These are phyloP conservation scores for Houttuynia cordata DNA, from an alignment of 164 flowering plant species.

Conservation along the genomic window DNA sequence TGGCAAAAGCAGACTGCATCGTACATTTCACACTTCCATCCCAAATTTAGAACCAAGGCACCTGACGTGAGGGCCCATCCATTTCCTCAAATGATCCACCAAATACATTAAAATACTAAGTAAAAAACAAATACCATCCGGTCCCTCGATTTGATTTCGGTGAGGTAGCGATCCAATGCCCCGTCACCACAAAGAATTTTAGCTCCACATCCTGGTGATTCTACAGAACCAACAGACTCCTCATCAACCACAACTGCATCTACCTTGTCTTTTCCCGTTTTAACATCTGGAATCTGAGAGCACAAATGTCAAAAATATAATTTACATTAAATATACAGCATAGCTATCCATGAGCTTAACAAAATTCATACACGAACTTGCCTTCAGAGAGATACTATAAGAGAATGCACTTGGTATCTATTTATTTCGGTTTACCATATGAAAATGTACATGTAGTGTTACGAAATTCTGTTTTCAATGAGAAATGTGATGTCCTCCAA, in stretches of 20 bases:
- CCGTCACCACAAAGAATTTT: conserved; percentile 83
- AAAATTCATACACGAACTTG: background rate
- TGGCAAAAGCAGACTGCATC: background rate
- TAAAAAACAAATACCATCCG: conserved; percentile 22
- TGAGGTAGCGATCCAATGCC: conserved; percentile 60
- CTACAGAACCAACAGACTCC: conserved; percentile 58
- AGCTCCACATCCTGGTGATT: conserved; percentile 58
- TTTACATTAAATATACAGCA: background rate
- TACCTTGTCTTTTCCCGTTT: conserved; percentile 59
- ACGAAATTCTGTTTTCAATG: too few relatives aligned
- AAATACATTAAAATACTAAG: background rate
- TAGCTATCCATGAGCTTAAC: background rate
- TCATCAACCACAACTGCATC: conserved; percentile 93
- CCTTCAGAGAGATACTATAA: too few relatives aligned
- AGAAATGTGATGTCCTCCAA: too few relatives aligned
- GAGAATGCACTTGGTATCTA: too few relatives aligned
- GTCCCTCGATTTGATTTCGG: conserved; percentile 33
- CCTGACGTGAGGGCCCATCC: background rate
- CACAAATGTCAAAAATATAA: background rate
- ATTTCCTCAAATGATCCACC: too few relatives aligned
- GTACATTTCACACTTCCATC: background rate
- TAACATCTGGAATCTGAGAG: conserved; percentile 73
- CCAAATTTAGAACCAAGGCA: background rate
- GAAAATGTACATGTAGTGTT: too few relatives aligned
- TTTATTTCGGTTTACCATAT: too few relatives aligned